A percentile compares a stretch with the other conserved stretches of the same genome.
phyloP scores from a whole-genome alignment of 768 basidiomycete species.

The Trametes meyenii region DNA sequence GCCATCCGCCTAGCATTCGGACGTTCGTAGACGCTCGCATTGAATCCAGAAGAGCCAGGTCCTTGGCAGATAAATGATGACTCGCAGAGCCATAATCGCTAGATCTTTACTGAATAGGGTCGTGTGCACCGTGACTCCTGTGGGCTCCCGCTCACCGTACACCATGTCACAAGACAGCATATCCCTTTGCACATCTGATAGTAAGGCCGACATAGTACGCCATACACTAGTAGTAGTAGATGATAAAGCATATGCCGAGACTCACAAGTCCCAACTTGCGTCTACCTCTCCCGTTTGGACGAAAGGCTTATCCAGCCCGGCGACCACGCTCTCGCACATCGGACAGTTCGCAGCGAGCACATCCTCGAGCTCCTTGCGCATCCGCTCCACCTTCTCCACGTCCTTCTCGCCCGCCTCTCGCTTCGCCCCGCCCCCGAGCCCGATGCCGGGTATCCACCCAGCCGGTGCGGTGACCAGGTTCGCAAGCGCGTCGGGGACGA shows the following conservation, averaged over 20 bases:
- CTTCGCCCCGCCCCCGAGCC: conserved; percentile 45
- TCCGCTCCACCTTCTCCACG: conserved; percentile 65
- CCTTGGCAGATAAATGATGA: no score
- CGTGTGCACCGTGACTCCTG: no score
- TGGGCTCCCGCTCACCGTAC: no score
- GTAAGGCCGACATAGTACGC: neutral
- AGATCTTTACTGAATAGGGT: no score
- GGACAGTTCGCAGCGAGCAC: conserved; percentile 89
- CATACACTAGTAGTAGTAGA: no score
- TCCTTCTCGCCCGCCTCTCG: conserved; percentile 50
- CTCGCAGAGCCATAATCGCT: no score
- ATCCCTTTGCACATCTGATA: neutral
- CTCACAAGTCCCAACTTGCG: conserved; percentile 72
- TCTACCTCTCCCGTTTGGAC: conserved; percentile 78
- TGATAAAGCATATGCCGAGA: neutral
- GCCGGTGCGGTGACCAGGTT: conserved; percentile 74
- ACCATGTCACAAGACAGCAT: neutral
- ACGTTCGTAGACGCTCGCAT: no score
- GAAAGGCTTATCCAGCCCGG: conserved; percentile 86
- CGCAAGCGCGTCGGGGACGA: conserved; percentile 92
- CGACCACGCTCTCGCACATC: conserved; percentile 88
- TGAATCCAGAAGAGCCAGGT: no score
- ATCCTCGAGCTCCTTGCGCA: conserved; percentile 87
- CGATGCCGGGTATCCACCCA: conserved; percentile 75
- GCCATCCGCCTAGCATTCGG: no score